phyloP scores from a whole-genome alignment of 2,329 filamentous ascomycete species.

The Hymenoscyphus fraxineus region DNA sequence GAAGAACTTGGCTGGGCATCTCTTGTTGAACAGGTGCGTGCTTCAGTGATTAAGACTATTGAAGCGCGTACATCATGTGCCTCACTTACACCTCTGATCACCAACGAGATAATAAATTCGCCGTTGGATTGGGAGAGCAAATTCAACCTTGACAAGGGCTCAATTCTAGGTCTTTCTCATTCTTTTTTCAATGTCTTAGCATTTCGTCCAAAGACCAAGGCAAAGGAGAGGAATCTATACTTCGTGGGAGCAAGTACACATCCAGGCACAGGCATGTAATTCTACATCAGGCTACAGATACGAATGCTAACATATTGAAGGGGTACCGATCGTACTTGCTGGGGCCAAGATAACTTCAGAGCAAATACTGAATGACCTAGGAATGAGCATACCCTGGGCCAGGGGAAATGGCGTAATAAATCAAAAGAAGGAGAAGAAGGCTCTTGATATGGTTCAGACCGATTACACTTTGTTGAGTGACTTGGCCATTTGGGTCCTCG shows the following conservation, averaged over 20 bases:
- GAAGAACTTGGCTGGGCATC: slow-evolving; percentile 55
- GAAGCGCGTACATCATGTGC: slow-evolving; percentile 54
- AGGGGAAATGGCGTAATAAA: slow-evolving; percentile 15
- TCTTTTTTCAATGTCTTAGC: slow-evolving; percentile 70
- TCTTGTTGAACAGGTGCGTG: slow-evolving; percentile 56
- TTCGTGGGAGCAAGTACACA: slow-evolving; percentile 75
- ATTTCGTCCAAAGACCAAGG: slow-evolving; percentile 57
- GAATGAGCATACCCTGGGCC: slow-evolving; percentile 23
- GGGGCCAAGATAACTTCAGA: slow-evolving; percentile 61
- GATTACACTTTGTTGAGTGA: slow-evolving; percentile 21
- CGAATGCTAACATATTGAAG: not conserved
- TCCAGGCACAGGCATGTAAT: slow-evolving; percentile 59
- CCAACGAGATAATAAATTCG: slow-evolving; percentile 62
- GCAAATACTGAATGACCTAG: slow-evolving; percentile 42
- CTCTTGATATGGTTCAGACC: slow-evolving; percentile 25
- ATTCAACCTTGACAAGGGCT: slow-evolving; percentile 73
- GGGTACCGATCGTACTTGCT: slow-evolving; percentile 67
- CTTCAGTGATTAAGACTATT: slow-evolving; percentile 59
- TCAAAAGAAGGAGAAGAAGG: slow-evolving; percentile 15
- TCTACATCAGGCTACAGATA: not conserved
- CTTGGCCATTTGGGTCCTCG: slow-evolving; percentile 21
- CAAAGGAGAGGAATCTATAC: slow-evolving; percentile 46
- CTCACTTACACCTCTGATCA: slow-evolving; percentile 36
- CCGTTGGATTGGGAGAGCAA: slow-evolving; percentile 60
- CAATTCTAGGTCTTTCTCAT: slow-evolving; percentile 69